Evolutionary conservation across 2,329 filamentous ascomycete genomes (phyloP).

Genomic region (Apiospora saccharicola): DNA sequence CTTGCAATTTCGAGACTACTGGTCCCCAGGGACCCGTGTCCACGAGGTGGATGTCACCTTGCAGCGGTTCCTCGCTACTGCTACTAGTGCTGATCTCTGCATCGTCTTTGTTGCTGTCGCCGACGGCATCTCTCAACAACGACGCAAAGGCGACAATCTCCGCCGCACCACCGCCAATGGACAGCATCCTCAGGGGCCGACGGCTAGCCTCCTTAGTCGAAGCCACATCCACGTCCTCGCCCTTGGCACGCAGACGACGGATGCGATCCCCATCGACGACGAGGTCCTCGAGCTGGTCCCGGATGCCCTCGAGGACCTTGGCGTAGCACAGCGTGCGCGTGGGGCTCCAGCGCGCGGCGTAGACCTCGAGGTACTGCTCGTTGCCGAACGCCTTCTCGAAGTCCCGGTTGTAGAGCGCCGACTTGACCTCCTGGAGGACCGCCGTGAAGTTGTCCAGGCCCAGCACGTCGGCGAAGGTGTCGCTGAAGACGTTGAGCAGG

Average conservation of each 20-base stretch:
- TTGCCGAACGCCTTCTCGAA: slow-evolving; percentile 81
- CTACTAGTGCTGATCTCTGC: not conserved
- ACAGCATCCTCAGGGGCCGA: slow-evolving; percentile 49
- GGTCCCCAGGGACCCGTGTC: slow-evolving; percentile 82
- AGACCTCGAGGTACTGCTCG: slow-evolving; percentile 76
- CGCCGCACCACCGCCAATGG: slow-evolving; percentile 65
- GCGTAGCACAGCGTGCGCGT: slow-evolving; percentile 84
- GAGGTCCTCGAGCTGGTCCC: slow-evolving; percentile 43
- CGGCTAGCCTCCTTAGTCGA: slow-evolving; percentile 23
- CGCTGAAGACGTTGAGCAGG: slow-evolving; percentile 76
- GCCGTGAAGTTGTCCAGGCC: slow-evolving; percentile 55
- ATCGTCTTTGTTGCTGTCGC: not conserved
- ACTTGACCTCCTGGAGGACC: slow-evolving; percentile 82
- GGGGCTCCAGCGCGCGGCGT: slow-evolving; percentile 91
- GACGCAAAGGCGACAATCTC: slow-evolving; percentile 65
- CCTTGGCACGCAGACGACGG: not conserved
- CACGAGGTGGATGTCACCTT: slow-evolving; percentile 66
- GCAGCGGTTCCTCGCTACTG: not conserved
- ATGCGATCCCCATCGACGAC: slow-evolving; percentile 23
- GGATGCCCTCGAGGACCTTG: slow-evolving; percentile 55
- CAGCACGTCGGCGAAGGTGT: slow-evolving; percentile 64
- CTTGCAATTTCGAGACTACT: slow-evolving; percentile 66
- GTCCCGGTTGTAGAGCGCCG: slow-evolving; percentile 84
- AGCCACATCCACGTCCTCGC: slow-evolving; percentile 15
- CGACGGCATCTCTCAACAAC: slow-evolving; percentile 42